These are phyloP conservation scores for Agroathelia rolfsii DNA, from an alignment of 1,284 basidiomycete genomes.

Conservation along the genomic window DNA sequence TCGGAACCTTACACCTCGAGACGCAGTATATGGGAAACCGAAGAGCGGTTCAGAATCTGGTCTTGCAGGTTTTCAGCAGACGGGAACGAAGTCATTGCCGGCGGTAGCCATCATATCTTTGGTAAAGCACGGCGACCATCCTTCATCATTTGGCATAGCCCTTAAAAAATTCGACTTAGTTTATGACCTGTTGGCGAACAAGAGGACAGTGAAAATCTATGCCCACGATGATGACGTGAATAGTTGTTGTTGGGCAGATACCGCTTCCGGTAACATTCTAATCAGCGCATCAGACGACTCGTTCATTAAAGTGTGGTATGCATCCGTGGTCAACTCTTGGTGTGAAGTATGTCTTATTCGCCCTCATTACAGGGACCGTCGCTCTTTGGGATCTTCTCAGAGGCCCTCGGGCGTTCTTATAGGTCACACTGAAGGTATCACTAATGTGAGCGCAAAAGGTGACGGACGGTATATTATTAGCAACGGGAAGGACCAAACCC, in stretches of 20 bases:
- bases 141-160: conserved; percentile 5
- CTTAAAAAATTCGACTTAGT: conserved; percentile 35
- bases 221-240: conserved; percentile 92
- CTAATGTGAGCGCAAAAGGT: conserved; percentile 77
- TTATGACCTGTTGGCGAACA: conserved; percentile 80
- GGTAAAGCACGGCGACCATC: conserved; percentile 31
- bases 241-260: conserved; percentile 93
- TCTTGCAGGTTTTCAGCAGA: conserved; percentile 93
- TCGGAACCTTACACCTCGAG: conserved; percentile 34
- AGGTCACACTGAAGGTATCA: conserved; percentile 93
- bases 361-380: conserved; percentile 65
- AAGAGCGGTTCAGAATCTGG: conserved; percentile 74
- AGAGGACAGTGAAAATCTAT: conserved; percentile 71
- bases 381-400: conserved; percentile 70
- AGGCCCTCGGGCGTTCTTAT: conserved; percentile 89
- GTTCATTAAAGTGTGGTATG: conserved; percentile 90
- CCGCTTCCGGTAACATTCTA: conserved; percentile 84
- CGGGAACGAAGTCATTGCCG: conserved; percentile 82
- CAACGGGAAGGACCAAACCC: conserved; percentile 95
- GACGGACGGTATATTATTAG: conserved; percentile 94
- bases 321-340: not conserved
- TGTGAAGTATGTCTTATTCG: conserved; percentile 3
- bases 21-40: conserved; percentile 28
- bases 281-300: conserved; percentile 92
- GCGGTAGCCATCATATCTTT: conserved; percentile 68